Conservation (phyloP, 1,284 basidiomycete species). For the Porodaedalea pini region DNA sequence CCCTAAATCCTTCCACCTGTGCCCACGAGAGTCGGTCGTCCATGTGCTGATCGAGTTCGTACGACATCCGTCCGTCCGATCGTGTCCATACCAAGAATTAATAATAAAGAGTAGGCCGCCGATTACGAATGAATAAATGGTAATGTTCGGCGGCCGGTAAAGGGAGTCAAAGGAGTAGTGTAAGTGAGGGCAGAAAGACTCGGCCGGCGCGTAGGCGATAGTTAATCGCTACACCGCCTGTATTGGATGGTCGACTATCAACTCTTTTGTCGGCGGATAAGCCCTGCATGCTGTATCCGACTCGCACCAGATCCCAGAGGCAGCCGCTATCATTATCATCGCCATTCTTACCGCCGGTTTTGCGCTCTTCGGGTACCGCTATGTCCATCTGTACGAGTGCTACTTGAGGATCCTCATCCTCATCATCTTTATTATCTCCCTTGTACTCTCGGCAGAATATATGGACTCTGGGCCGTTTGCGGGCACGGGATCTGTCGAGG, state of each 20-base stretch:
- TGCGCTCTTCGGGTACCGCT: constrained; percentile 40
- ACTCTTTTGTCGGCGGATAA: constrained; percentile 35
- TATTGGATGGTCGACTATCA: constrained; percentile 36
- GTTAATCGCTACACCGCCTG: too few species aligned
- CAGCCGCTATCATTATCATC: constrained; percentile 33
- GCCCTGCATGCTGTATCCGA: constrained; percentile 29
- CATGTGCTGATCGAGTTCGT: too few species aligned
- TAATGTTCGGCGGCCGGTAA: too few species aligned
- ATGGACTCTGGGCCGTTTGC: constrained; percentile 27
- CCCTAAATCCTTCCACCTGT: too few species aligned
- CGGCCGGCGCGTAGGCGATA: too few species aligned
- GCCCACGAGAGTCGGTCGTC: too few species aligned
- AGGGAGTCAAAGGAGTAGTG: too few species aligned
- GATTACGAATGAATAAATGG: too few species aligned
- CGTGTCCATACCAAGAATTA: too few species aligned
- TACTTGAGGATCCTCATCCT: constrained; percentile 38
- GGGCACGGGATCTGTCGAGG: constrained; percentile 24
- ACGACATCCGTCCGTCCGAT: too few species aligned
- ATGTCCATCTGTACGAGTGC: constrained; percentile 38
- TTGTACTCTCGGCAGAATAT: constrained; percentile 28
- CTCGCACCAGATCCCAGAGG: constrained; percentile 28
- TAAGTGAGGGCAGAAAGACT: too few species aligned
- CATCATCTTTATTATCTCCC: constrained; percentile 32
- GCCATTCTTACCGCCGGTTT: constrained; percentile 35
- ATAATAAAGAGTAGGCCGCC: too few species aligned